Evolutionary conservation across 148 eudicot species (phyloP).

Genomic region (Spergularia marina): DNA sequence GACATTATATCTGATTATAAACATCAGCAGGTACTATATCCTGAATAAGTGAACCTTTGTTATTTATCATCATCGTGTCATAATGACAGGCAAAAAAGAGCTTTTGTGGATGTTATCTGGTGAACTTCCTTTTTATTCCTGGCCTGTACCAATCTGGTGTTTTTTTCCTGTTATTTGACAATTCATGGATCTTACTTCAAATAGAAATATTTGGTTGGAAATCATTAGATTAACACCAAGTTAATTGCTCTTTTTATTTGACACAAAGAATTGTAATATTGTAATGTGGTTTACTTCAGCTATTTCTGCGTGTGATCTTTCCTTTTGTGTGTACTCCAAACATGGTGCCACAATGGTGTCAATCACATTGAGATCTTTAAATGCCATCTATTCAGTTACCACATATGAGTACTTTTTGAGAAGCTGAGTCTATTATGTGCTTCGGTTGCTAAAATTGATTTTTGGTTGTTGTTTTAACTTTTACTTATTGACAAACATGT

Average conservation of each 20-base stretch:
- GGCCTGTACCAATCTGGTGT: neutral
- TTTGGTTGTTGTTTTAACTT: conserved; percentile 2
- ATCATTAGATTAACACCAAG: neutral
- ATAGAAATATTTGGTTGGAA: neutral
- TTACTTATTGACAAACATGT: conserved; percentile 17
- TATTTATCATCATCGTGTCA: neutral
- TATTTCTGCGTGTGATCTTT: no score
- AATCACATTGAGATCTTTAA: neutral
- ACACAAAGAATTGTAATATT: no score
- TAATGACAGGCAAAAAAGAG: neutral
- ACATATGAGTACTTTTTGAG: neutral
- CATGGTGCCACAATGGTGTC: no score
- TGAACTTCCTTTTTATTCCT: neutral
- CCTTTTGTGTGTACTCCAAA: no score
- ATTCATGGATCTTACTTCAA: neutral
- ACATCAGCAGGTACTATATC: conserved; percentile 63
- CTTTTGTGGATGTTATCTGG: neutral
- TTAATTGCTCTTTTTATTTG: no score
- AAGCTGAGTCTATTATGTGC: neutral
- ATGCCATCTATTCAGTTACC: neutral
- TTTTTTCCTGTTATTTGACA: neutral
- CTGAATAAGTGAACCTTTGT: neutral
- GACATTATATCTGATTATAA: conserved; percentile 66
- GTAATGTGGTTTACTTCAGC: no score
- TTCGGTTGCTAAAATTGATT: neutral